Conservation (phyloP, 2,329 filamentous ascomycete genomes). For the Claviceps paspali region DNA sequence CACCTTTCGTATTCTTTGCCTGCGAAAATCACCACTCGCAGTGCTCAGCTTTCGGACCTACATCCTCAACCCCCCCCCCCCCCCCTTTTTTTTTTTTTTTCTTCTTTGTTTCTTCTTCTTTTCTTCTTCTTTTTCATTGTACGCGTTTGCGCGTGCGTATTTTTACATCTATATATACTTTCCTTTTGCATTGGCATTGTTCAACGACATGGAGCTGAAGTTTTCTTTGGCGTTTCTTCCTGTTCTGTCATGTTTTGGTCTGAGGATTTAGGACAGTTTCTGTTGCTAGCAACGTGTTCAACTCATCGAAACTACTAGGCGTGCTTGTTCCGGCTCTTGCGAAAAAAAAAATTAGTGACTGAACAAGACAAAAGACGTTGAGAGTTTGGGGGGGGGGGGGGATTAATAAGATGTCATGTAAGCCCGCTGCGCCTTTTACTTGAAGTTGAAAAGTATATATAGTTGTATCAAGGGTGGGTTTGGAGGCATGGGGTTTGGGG, state of each 20-base stretch:
- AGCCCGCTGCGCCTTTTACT: no score
- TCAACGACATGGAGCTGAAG: conserved; percentile 9
- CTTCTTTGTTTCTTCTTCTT: neutral
- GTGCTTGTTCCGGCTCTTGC: neutral
- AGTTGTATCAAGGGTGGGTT: no score
- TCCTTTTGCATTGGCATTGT: conserved; percentile 16
- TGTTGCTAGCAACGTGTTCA: neutral
- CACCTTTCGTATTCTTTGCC: no score
- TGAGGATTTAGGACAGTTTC: neutral
- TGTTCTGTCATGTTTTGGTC: neutral
- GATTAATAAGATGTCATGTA: no score
- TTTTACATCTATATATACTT: neutral
- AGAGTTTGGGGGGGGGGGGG: no score
- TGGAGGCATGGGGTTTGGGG: no score
- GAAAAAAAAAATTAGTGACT: no score
- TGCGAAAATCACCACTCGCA: no score
- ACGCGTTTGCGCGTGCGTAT: neutral
- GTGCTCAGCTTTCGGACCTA: no score
- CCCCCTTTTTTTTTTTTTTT: neutral
- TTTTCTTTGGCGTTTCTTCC: conserved; percentile 15
- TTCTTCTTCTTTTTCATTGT: neutral
- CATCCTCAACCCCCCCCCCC: no score
- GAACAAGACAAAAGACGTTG: no score
- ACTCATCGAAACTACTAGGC: neutral
- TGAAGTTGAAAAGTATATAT: no score